phyloP scores from a whole-genome alignment of 768 basidiomycete species.

The Hericium alpestre region DNA sequence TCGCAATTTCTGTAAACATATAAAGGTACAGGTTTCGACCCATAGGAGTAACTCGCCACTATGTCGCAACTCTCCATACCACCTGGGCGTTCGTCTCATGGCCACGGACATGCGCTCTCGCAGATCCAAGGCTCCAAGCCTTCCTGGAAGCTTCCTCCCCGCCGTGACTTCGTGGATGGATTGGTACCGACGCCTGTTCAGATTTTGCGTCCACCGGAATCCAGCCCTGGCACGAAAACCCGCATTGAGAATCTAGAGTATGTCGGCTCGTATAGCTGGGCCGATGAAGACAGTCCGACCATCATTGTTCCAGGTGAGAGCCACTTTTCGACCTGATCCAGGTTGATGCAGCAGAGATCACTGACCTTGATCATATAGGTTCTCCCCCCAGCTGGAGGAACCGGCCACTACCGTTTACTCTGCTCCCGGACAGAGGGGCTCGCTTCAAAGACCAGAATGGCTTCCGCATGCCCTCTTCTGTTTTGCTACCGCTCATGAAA shows the following conservation, averaged over 20 bases:
- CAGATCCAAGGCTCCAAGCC: too few species aligned
- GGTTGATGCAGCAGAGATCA: conserved; percentile 18
- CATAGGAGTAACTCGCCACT: too few species aligned
- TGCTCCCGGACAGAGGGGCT: conserved; percentile 42
- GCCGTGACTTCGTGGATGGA: too few species aligned
- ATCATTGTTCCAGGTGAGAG: conserved; percentile 20
- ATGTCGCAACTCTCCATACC: too few species aligned
- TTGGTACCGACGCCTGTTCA: too few species aligned
- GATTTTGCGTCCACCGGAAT: too few species aligned
- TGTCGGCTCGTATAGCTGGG: conserved; percentile 21
- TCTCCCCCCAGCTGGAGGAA: conserved; percentile 54
- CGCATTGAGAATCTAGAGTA: conserved; percentile 10
- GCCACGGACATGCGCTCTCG: too few species aligned
- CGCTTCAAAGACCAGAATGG: conserved; percentile 53
- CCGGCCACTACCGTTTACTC: conserved; percentile 34
- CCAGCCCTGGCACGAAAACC: too few species aligned
- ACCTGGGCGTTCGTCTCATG: too few species aligned
- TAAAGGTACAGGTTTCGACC: too few species aligned
- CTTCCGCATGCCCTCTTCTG: conserved; percentile 26
- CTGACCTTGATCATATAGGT: conserved; percentile 41
- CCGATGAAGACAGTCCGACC: conserved; percentile 10
- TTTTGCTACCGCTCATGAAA: conserved; percentile 46
- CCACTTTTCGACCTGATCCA: conserved; percentile 50
- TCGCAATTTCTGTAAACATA: too few species aligned
- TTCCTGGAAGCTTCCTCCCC: too few species aligned